These are phyloP conservation scores for Testicularia cyperi DNA, from an alignment of 1,284 basidiomycete species.

Conservation along the genomic window DNA sequence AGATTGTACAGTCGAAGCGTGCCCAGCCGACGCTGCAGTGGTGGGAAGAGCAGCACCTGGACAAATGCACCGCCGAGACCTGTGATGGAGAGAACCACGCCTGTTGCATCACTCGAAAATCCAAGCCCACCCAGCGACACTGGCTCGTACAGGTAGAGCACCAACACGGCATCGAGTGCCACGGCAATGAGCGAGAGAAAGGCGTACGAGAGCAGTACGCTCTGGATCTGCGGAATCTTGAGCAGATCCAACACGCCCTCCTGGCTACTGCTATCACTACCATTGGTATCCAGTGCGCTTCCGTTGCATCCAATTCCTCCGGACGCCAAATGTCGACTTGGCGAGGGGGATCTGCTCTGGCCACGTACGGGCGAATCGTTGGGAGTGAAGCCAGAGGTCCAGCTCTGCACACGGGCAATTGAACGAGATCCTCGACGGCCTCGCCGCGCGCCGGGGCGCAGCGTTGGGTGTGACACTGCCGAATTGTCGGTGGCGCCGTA, in stretches of 20 bases:
- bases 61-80: conserved; percentile 52
- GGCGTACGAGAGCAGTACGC: conserved; percentile 45
- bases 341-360: too few relatives aligned
- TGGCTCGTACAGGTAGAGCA: conserved; percentile 45
- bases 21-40: conserved; percentile 56
- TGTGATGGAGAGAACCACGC: conserved; percentile 47
- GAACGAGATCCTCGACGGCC: conserved; percentile 4
- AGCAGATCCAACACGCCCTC: conserved; percentile 18
- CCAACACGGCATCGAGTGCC: conserved; percentile 33
- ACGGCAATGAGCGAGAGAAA: conserved; percentile 34
- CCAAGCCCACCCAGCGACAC: conserved; percentile 28
- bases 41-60: conserved; percentile 60
- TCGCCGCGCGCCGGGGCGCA: background rate
- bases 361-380: conserved; percentile 8
- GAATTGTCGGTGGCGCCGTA: background rate
- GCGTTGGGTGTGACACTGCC: background rate
- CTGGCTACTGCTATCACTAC: too few relatives aligned
- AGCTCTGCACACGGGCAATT: conserved; percentile 11
- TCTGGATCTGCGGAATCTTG: conserved; percentile 31
- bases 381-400: conserved; percentile 29
- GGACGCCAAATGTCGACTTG: too few relatives aligned
- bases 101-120: conserved; percentile 29
- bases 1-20: conserved; percentile 55
- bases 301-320: too few relatives aligned
- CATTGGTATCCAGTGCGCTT: too few relatives aligned